Evolutionary conservation across 2,329 filamentous ascomycete species (phyloP).

Genomic region (Thielaviopsis ethacetica): DNA sequence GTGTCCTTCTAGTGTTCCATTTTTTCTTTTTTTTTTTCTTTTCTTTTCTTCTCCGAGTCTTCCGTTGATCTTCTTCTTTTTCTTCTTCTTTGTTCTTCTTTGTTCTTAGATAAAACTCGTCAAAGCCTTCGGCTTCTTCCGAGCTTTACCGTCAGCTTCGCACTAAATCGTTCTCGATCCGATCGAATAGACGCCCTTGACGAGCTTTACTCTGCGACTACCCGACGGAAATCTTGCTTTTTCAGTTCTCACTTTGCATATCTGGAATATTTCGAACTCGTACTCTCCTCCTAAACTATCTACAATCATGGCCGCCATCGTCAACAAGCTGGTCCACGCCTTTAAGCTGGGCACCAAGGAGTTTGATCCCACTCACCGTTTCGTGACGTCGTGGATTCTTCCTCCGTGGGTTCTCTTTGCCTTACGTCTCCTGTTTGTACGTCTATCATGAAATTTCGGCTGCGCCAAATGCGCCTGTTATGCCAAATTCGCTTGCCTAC

Average conservation of each 20-base stretch:
- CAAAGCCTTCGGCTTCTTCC: not conserved
- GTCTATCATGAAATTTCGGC: slow-evolving; percentile 16
- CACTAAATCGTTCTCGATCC: not conserved
- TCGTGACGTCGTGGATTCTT: slow-evolving; percentile 71
- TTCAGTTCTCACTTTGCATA: not conserved
- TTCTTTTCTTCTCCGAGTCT: not conserved
- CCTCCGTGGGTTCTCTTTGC: slow-evolving; percentile 44
- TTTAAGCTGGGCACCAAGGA: slow-evolving; percentile 26
- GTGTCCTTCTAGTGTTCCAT: not conserved
- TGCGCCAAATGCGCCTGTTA: not conserved
- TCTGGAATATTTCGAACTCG: not conserved
- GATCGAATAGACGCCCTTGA: not conserved
- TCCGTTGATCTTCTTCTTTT: not conserved
- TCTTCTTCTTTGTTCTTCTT: not conserved
- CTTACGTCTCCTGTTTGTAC: slow-evolving; percentile 37
- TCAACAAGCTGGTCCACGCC: slow-evolving; percentile 10
- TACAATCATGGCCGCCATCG: not conserved
- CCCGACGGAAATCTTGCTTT: not conserved
- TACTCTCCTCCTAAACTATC: no score
- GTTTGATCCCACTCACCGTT: slow-evolving; percentile 46
- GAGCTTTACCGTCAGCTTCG: not conserved
- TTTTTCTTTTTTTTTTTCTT: not conserved
- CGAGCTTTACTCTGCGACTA: not conserved
- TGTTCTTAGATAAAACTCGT: not conserved
- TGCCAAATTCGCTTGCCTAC: not conserved